Evolutionary conservation across 2,329 filamentous ascomycete species (phyloP).

Genomic region (Botrytis pseudocinerea): DNA sequence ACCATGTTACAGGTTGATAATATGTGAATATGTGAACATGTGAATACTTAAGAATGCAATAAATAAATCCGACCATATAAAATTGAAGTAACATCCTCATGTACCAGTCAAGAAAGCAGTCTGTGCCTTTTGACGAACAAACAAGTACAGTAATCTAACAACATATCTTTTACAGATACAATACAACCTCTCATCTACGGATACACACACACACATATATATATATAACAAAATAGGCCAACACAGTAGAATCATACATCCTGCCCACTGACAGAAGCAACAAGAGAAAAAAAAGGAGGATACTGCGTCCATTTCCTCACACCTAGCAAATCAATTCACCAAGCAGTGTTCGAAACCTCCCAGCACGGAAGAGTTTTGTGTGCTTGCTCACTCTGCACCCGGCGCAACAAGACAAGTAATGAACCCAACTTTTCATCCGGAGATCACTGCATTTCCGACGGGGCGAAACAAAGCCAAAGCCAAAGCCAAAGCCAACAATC

Average conservation of each 20-base stretch:
- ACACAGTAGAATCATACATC: background rate
- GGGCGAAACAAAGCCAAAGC: background rate
- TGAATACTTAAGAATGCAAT: background rate
- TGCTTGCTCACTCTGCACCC: constrained; percentile 47
- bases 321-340: constrained; percentile 53
- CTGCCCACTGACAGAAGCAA: too few species aligned
- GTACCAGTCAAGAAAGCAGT: background rate
- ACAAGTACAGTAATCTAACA: background rate
- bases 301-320: constrained; percentile 50
- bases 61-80: background rate
- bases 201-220: too few species aligned
- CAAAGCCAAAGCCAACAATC: background rate
- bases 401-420: constrained; percentile 46
- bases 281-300: background rate
- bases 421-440: background rate
- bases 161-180: background rate
- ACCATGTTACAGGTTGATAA: background rate
- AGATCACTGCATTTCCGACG: background rate
- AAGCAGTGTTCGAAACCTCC: constrained; percentile 49
- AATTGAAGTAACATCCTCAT: background rate
- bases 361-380: constrained; percentile 50
- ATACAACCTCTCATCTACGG: background rate
- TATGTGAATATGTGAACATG: background rate
- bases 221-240: background rate
- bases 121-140: background rate